A percentile compares a stretch with the other conserved stretches of the same genome.
Evolutionary conservation across 1,284 basidiomycete genomes (phyloP).

Genomic region (Ustilago curta): DNA sequence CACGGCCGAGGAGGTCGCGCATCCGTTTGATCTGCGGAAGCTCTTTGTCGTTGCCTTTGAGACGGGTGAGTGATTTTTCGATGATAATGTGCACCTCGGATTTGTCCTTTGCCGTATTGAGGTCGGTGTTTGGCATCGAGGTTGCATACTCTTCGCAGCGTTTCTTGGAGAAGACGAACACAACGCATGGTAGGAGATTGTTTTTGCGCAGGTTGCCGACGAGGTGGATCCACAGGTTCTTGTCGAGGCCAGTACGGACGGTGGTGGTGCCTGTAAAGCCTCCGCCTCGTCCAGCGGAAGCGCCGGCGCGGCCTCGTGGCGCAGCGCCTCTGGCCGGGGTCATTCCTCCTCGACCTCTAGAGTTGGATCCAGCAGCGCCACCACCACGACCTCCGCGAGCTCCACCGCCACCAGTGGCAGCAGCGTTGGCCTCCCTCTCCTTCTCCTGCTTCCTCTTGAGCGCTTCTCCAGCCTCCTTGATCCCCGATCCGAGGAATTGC

Average conservation of each 20-base stretch:
- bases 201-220: conserved; percentile 88
- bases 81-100: conserved; percentile 95
- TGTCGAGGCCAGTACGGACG: conserved; percentile 75
- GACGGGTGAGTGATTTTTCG: conserved; percentile 87
- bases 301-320: conserved; percentile 70
- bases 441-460: conserved; percentile 95
- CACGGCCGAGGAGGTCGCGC: conserved; percentile 88
- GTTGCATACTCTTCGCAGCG: conserved; percentile 95
- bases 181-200: conserved; percentile 88
- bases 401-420: conserved; percentile 76
- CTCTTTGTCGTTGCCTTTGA: conserved; percentile 88
- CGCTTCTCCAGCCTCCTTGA: conserved; percentile 86
- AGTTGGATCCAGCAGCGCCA: conserved; percentile 46
- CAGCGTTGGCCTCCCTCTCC: conserved; percentile 83
- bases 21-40: conserved; percentile 95
- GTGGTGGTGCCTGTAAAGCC: conserved; percentile 41
- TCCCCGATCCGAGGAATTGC: conserved; percentile 74
- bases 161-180: conserved; percentile 98
- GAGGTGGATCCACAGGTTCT: conserved; percentile 93
- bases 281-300: conserved; percentile 73
- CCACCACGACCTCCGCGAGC: conserved; percentile 74
- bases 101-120: conserved; percentile 87
- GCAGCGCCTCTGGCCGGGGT: conserved; percentile 66
- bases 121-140: conserved; percentile 87
- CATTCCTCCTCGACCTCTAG: conserved; percentile 52